Conservation (phyloP, 495 filamentous ascomycete species). For the Choiromyces venosus region DNA sequence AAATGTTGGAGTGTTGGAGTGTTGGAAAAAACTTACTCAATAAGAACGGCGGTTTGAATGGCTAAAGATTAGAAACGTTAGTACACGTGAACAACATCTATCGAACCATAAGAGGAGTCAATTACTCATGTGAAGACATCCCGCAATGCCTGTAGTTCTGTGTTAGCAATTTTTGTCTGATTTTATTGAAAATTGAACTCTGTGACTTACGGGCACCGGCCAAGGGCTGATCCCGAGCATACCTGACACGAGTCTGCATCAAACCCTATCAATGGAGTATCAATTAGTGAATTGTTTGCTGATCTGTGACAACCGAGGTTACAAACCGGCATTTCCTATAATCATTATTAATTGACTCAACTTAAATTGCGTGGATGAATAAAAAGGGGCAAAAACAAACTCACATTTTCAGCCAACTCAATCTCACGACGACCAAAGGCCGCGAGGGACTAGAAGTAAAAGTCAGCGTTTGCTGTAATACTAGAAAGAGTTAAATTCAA, state of each 20-base stretch:
- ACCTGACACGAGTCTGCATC: constrained; percentile 89
- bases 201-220: constrained; percentile 56
- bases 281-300: constrained; percentile 1
- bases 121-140: constrained; percentile 96
- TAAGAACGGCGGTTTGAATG: constrained; percentile 98
- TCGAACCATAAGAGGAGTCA: constrained; percentile 37
- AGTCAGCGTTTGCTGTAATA: constrained; percentile 30
- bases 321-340: constrained; percentile 44
- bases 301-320: neutral
- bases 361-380: neutral
- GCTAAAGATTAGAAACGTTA: constrained; percentile 48
- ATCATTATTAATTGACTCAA: constrained; percentile 10
- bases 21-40: constrained; percentile 52
- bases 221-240: constrained; percentile 86
- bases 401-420: constrained; percentile 87
- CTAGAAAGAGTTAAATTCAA: neutral
- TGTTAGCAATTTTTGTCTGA: constrained; percentile 10
- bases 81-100: neutral
- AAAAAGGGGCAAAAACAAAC: constrained; percentile 9
- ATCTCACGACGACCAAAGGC: constrained; percentile 99
- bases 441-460: constrained; percentile 61
- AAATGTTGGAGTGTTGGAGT: neutral
- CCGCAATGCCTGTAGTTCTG: constrained; percentile 65
- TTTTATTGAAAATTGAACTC: neutral
- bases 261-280: constrained; percentile 62